Evolutionary conservation across 768 basidiomycete species (phyloP), one percentile per base, ranked within the genome.

Genomic region (Rhizopogon vesiculosus): DNA sequence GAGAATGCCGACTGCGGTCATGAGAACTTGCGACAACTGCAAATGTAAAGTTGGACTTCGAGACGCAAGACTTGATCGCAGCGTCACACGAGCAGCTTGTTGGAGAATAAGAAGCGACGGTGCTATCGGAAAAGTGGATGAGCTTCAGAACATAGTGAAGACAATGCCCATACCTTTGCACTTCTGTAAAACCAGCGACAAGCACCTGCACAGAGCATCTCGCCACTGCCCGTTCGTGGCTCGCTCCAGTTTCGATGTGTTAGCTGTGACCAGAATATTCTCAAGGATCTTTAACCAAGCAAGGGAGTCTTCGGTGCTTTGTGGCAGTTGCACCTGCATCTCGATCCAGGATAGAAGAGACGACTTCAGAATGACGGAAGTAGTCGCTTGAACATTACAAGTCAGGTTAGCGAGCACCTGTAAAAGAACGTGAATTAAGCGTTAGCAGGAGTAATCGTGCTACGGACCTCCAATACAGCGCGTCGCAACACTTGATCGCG

Each of bases 281-380:
- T 85, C 84, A 2, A 89, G 61, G 43, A 88, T 81, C 51, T 79
- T 83, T 29, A 81, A 70, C 86, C 87, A 91, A 5, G 79, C 81
- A 12, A 85, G 62, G 8, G 71, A 70, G 35, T 49, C 35, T 57
- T 84, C 80, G 0, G 67, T 70, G n/a, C 60, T 56, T 1, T 43
- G 22, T 2, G 25, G 53, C 12, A 58, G 53, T 38, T 48, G 44
- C 8, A 90, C 63, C 62, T 91, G 89, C 71, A 89, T 83, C 64
- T 89, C 85, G 25, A 95, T 83, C 94, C 94, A 98, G 0, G 85
- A 70, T 3, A 96, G 71, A 7, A 95, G 74, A 1, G 82, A 80
- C 0, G 86, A 85, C 61, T 86, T 86, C 49, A 91, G 74, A 10
- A 93, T 72, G 42, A 96, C 75, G 0, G 87, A 87, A 10, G 78